A percentile compares a stretch with the other conserved stretches of the same genome.
These are phyloP conservation scores for Alternaria sp. DNA, from an alignment of 2,329 filamentous ascomycete species.

Conservation along the genomic window DNA sequence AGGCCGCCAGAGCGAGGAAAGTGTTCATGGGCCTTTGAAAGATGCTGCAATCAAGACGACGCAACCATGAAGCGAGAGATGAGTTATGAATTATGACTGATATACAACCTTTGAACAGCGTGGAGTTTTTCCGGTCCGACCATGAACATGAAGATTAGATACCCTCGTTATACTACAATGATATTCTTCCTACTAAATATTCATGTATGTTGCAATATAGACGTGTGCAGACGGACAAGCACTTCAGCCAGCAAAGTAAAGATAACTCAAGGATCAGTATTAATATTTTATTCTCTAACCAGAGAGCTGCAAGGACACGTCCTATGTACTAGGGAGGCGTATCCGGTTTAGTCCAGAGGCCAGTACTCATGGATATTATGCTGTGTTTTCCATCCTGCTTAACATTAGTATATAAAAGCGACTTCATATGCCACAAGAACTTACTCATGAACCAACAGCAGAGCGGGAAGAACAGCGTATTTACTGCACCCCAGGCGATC, in stretches of 20 bases:
- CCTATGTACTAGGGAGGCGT: too few relatives aligned
- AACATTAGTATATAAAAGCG: background rate
- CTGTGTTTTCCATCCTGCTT: conserved; percentile 15
- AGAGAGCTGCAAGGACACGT: background rate
- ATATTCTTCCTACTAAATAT: background rate
- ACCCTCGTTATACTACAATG: conserved; percentile 8
- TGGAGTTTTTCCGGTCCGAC: background rate
- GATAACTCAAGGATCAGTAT: background rate
- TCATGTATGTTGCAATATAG: background rate
- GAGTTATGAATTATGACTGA: conserved; percentile 20
- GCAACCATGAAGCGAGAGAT: background rate
- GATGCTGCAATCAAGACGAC: background rate
- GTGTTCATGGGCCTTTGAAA: conserved; percentile 13
- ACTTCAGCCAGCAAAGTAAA: background rate
- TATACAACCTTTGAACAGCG: conserved; percentile 1
- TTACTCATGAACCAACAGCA: conserved; percentile 53
- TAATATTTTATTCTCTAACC: background rate
- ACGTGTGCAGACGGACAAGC: accelerated
- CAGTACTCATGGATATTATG: conserved; percentile 26
- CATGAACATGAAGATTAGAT: conserved; percentile 2
- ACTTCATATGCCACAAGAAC: background rate
- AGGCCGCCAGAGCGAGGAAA: conserved; percentile 50
- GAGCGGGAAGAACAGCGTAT: conserved; percentile 63
- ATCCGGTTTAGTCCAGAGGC: conserved; percentile 20
- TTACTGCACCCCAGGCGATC: conserved; percentile 65